Conservation (phyloP, 306 rosid genomes). For the Lupinus albus region DNA sequence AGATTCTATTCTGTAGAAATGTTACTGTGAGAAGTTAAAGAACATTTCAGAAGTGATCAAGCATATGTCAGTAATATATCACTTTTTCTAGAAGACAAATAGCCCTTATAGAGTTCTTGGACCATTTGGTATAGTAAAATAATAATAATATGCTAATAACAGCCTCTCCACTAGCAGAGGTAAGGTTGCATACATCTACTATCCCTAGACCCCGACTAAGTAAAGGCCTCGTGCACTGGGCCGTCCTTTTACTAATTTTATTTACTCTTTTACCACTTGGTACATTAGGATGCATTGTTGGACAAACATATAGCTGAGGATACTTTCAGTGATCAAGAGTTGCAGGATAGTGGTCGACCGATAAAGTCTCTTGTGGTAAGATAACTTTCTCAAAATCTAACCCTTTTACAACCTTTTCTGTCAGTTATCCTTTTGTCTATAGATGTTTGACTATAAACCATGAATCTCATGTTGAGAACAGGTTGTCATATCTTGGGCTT, state of each 20-base stretch:
- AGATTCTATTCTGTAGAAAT: too few relatives aligned
- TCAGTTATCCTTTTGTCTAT: neutral
- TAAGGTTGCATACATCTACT: too few relatives aligned
- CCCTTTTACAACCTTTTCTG: neutral
- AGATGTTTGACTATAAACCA: conserved; percentile 26
- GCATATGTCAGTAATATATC: too few relatives aligned
- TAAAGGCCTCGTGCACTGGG: too few relatives aligned
- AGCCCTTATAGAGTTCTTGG: neutral
- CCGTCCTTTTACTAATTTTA: conserved; percentile 22
- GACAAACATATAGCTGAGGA: conserved; percentile 76
- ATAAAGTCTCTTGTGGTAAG: conserved; percentile 81
- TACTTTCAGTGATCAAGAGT: conserved; percentile 64
- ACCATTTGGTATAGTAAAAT: neutral
- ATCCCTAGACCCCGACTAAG: too few relatives aligned
- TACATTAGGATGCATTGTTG: conserved; percentile 74
- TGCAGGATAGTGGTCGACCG: conserved; percentile 72
- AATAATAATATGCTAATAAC: neutral
- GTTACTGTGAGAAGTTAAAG: too few relatives aligned
- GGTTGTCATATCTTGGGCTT: conserved; percentile 77
- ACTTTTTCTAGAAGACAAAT: too few relatives aligned
- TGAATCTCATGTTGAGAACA: conserved; percentile 43
- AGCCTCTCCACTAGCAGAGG: too few relatives aligned
- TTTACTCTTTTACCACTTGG: neutral
- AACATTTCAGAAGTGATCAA: too few relatives aligned
- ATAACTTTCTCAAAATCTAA: conserved; percentile 24